Evolutionary conservation across 768 basidiomycete genomes (phyloP), one percentile per base, ranked within the genome.

Genomic region (Suillus paluster): DNA sequence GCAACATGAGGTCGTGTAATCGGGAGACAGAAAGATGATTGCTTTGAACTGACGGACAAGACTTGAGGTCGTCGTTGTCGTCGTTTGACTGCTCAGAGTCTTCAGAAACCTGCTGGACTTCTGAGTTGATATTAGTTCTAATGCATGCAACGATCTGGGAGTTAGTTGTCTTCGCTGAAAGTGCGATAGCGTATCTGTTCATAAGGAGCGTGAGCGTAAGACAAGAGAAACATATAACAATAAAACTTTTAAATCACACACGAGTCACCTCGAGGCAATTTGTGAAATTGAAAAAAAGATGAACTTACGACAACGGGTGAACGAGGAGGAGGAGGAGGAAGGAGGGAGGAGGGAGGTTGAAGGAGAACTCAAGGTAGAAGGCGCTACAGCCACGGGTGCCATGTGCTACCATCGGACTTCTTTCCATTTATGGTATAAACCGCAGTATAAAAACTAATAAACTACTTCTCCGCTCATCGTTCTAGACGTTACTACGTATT

Each of bases 1-100:
- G 86, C 83, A 87, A 84, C 86, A 88, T 88, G 76, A 74, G 80
- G 66, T 72, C 65, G 65, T 65, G 69, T 12, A 71, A 67, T 45
- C 55, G 67, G 61, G 69, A 72, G 44, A 72, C 72, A 44, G 70
- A 68, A 57, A 72, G 72, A 67, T 41, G 55, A 57, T 62, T 62
- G n/a, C n/a, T n/a, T n/a, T n/a, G n/a, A n/a, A n/a, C n/a, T n/a
- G n/a, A n/a, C n/a, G n/a, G n/a, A n/a, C n/a, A n/a, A n/a, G n/a
- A n/a, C n/a, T n/a, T n/a, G n/a, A n/a, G n/a, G 30, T 50, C 48
- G 48, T 23, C 45, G 45, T 23, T 14, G 45, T 53, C 14, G 21
- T 53, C 52, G 36, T 55, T 38, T 5, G 54, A 55, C 54, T 55
- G 54, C 54, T 55, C 54, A 55, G 54, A 55, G 54, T 55, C 54